Percentiles rank a stretch among this genome's conserved stretches.
Evolutionary conservation across 2,329 filamentous ascomycete species (phyloP).

Genomic region (Neofusicoccum ribis): DNA sequence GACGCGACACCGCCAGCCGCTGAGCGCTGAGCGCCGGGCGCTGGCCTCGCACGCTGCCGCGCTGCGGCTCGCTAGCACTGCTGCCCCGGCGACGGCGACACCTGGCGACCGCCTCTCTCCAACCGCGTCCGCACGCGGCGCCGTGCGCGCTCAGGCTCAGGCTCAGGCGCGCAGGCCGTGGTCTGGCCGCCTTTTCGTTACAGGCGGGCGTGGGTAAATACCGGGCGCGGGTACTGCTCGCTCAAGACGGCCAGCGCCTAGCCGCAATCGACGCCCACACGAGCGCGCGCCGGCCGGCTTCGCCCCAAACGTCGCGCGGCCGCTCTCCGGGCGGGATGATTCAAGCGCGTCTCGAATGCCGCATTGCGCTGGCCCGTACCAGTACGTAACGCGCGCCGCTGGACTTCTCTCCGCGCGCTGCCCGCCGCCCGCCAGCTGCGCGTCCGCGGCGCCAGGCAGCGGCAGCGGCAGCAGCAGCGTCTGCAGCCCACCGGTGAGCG

Average conservation of each 20-base stretch:
- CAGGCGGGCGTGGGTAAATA: constrained; percentile 1
- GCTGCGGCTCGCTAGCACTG: not conserved
- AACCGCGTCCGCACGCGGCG: constrained; percentile 9
- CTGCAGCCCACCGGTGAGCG: not conserved
- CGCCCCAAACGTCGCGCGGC: constrained; percentile 12
- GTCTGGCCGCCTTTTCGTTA: constrained; percentile 9
- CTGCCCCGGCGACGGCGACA: not conserved
- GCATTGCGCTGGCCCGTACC: not conserved
- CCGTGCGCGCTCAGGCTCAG: not conserved
- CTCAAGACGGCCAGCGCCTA: constrained; percentile 1
- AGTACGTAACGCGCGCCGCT: not conserved
- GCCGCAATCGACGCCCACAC: constrained; percentile 4
- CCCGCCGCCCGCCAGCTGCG: not conserved
- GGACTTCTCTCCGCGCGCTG: constrained; percentile 14
- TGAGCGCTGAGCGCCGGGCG: no score
- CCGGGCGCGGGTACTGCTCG: constrained; percentile 7
- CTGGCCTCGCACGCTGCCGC: no score
- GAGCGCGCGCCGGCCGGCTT: not conserved
- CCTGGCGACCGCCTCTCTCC: not conserved
- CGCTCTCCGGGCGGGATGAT: constrained; percentile 10
- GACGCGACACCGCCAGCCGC: not conserved
- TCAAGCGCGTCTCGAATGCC: constrained; percentile 13
- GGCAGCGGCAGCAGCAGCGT: not conserved
- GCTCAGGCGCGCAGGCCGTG: not conserved
- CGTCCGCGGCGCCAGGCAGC: not conserved